Evolutionary conservation across 1,284 basidiomycete genomes (phyloP).

Genomic region (Cutaneotrichosporon cavernicola): DNA sequence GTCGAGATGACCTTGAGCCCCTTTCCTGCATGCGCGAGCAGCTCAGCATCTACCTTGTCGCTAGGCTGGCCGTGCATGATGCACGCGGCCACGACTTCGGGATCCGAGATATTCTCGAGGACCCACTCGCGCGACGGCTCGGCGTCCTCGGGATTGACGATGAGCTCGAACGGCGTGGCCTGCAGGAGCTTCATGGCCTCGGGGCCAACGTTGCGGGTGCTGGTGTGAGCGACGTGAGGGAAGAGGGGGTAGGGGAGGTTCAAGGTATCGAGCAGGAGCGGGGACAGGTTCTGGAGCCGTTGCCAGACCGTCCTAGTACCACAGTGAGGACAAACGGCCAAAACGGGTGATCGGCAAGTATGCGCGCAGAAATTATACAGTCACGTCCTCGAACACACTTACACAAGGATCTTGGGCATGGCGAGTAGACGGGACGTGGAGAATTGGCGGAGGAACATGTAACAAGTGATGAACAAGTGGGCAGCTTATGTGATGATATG

Average conservation of each 20-base stretch:
- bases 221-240: constrained; percentile 16
- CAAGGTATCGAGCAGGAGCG: no score
- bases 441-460: not conserved
- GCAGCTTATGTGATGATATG: not conserved
- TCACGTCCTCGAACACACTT: not conserved
- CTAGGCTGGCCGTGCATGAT: constrained; percentile 44
- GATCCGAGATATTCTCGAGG: constrained; percentile 71
- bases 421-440: not conserved
- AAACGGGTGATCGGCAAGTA: no score
- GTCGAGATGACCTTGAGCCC: constrained; percentile 75
- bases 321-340: no score
- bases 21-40: constrained; percentile 64
- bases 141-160: constrained; percentile 69
- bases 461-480: not conserved
- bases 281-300: no score
- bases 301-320: no score
- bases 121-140: constrained; percentile 72
- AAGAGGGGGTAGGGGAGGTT: no score
- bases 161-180: constrained; percentile 49
- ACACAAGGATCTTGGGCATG: constrained; percentile 31
- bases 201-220: constrained; percentile 61
- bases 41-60: constrained; percentile 64
- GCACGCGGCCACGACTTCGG: constrained; percentile 53
- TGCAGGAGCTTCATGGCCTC: constrained; percentile 67
- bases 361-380: not conserved